Evolutionary conservation across 2,329 filamentous ascomycete species (phyloP).

Genomic region (Apiospora saccharicola): DNA sequence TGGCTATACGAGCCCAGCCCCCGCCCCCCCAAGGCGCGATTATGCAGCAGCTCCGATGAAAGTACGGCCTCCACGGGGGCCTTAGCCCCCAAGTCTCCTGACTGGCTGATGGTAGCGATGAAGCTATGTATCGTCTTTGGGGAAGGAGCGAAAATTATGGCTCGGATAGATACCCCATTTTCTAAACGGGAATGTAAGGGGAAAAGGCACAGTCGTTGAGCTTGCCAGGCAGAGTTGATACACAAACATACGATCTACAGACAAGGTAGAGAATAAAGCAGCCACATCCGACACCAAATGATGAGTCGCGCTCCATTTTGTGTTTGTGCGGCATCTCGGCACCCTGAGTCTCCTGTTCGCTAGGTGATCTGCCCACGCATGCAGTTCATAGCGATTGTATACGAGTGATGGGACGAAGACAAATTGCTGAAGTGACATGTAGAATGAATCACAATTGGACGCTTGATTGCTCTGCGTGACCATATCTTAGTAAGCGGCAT

Average conservation of each 20-base stretch:
- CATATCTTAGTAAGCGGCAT: too few species aligned
- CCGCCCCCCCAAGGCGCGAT: neutral
- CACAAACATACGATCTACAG: neutral
- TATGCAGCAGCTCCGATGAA: neutral
- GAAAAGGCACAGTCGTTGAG: neutral
- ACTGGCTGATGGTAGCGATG: neutral
- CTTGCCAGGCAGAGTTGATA: neutral
- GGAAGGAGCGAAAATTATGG: neutral
- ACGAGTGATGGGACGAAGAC: too few species aligned
- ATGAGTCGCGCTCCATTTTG: neutral
- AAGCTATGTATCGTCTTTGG: neutral
- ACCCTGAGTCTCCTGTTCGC: neutral
- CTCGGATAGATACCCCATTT: neutral
- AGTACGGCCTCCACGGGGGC: neutral
- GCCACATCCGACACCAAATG: neutral
- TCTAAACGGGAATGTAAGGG: neutral
- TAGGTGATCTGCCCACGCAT: neutral
- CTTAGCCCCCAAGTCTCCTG: neutral
- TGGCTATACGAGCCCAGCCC: neutral
- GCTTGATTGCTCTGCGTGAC: neutral
- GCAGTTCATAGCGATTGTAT: neutral
- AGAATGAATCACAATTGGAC: neutral
- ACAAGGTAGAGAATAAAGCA: neutral
- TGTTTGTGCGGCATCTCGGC: neutral
- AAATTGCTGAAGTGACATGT: neutral